Base-by-base conservation (phyloP, 2,329 filamentous ascomycete genomes). In the Neurospora crassa region DNA sequence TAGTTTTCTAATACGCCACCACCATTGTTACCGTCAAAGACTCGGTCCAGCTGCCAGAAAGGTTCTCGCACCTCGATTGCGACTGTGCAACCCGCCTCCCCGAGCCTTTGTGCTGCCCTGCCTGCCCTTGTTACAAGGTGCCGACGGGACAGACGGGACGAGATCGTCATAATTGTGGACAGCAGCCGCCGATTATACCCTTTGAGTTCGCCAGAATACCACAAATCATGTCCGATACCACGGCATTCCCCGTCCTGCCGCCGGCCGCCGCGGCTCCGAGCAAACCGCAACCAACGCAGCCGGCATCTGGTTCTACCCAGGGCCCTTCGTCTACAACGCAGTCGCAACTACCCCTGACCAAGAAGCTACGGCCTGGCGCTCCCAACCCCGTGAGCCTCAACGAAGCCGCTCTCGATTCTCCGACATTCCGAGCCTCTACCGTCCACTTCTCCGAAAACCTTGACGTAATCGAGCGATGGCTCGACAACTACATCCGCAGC, bases 391-490 rank as follows among this genome's bases (percentile, higher is more conserved):
- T 98, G 43, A 90, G 90, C 73, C 87, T 98, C 76, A 96, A 95
- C 83, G 96, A 99, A 87, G 96, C 96, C 69, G 92, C 94, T 24
- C 91, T 98, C 83, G 96, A 99, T 82, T 97, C 94, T 47, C 96
- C 96, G 37, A 96, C 94, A 43, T 98, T 98, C 81, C 93, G 96
- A 75, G 93, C 94, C 67, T 92, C 92, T 29, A 89, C 93, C 59
- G 83, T 91, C 67, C 93, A 97, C 82, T 97, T 97, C 79, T 87
- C 89, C 74, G 96, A 98, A 75, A 95, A 99, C 83, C 89, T 97
- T 77, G 96, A 98, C 75, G 87, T 89, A 71, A 88, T 98, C 72
- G 96, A 98, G 81, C 90, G 89, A 86, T 99, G 96, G 96, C 91
- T 99, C 40, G 94, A 87, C 59, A 83, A 82, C 69, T 88, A 88